phyloP scores from a whole-genome alignment of 2,329 filamentous ascomycete genomes.

The Phaeosphaeriaceae sp. region DNA sequence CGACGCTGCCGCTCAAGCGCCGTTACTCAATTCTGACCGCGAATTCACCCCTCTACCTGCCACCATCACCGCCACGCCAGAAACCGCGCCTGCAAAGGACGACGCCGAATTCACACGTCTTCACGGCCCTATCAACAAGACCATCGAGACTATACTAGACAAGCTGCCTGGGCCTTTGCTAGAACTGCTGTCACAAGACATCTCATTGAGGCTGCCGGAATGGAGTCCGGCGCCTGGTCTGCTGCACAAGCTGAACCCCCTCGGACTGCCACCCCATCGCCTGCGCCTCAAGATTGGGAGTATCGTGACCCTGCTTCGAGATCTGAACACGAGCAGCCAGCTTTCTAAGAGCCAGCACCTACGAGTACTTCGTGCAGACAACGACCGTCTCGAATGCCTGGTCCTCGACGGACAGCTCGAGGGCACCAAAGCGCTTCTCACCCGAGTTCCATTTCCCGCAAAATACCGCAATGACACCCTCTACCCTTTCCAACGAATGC shows the following conservation, averaged over 20 bases:
- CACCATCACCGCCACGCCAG: slow-evolving; percentile 2
- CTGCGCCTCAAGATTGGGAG: slow-evolving; percentile 45
- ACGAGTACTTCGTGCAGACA: slow-evolving; percentile 34
- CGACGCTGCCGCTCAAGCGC: slow-evolving; percentile 1
- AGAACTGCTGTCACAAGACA: slow-evolving; percentile 43
- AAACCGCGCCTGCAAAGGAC: slow-evolving; percentile 10
- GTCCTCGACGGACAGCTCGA: slow-evolving; percentile 43
- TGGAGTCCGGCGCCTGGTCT: slow-evolving; percentile 38
- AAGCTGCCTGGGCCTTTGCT: slow-evolving; percentile 36
- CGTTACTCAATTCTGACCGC: not conserved
- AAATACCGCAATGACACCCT: slow-evolving; percentile 38
- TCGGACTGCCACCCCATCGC: slow-evolving; percentile 42
- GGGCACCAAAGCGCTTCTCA: slow-evolving; percentile 41
- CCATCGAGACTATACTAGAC: slow-evolving; percentile 30
- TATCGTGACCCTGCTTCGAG: slow-evolving; percentile 34
- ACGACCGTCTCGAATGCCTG: slow-evolving; percentile 40
- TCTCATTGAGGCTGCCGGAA: slow-evolving; percentile 16
- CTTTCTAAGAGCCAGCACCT: slow-evolving; percentile 43
- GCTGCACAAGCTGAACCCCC: slow-evolving; percentile 42
- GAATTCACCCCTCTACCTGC: slow-evolving; percentile 4
- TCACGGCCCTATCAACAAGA: slow-evolving; percentile 41
- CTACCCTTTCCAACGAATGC: slow-evolving; percentile 34
- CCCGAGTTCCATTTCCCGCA: slow-evolving; percentile 33
- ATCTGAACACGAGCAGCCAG: slow-evolving; percentile 37
- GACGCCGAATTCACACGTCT: slow-evolving; percentile 31